Evolutionary conservation across 2,329 filamentous ascomycete genomes (phyloP).

Genomic region (Penicillium sp.): DNA sequence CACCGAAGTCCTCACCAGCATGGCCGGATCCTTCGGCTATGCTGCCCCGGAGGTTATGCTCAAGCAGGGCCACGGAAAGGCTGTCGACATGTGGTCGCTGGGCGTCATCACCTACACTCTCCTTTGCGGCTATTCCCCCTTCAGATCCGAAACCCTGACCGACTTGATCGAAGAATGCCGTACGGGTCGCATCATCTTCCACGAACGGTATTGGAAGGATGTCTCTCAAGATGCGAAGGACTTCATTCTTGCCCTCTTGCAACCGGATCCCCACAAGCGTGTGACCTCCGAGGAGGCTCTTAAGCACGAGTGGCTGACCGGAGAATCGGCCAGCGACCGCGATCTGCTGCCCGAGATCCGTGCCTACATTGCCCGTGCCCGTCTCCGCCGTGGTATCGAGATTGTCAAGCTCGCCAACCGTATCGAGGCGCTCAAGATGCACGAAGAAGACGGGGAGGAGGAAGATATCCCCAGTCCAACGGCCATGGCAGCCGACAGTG

Average conservation of each 20-base stretch:
- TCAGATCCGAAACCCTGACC: conserved; percentile 89
- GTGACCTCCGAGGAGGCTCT: conserved; percentile 81
- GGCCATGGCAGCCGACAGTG: conserved; percentile 65
- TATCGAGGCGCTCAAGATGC: conserved; percentile 91
- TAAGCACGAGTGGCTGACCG: conserved; percentile 85
- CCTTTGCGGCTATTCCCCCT: conserved; percentile 96
- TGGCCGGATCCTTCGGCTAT: conserved; percentile 98
- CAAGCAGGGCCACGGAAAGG: conserved; percentile 95
- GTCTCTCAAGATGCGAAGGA: conserved; percentile 94
- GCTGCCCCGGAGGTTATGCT: conserved; percentile 98
- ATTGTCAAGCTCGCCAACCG: conserved; percentile 95
- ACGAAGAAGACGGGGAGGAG: conserved; percentile 75
- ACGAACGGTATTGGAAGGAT: conserved; percentile 98
- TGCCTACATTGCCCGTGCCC: conserved; percentile 88
- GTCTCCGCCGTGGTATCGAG: conserved; percentile 91
- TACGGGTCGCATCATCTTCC: conserved; percentile 83
- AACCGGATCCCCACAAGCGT: conserved; percentile 77
- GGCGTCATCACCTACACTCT: conserved; percentile 98
- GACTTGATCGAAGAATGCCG: conserved; percentile 96
- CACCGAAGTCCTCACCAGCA: conserved; percentile 91
- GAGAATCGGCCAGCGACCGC: conserved; percentile 90
- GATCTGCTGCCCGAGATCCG: conserved; percentile 97
- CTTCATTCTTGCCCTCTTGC: conserved; percentile 83
- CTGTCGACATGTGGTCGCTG: conserved; percentile 99
- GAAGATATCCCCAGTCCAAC: conserved; percentile 67